phyloP scores from a whole-genome alignment of 768 basidiomycete species.

The Calvatia gigantea region DNA sequence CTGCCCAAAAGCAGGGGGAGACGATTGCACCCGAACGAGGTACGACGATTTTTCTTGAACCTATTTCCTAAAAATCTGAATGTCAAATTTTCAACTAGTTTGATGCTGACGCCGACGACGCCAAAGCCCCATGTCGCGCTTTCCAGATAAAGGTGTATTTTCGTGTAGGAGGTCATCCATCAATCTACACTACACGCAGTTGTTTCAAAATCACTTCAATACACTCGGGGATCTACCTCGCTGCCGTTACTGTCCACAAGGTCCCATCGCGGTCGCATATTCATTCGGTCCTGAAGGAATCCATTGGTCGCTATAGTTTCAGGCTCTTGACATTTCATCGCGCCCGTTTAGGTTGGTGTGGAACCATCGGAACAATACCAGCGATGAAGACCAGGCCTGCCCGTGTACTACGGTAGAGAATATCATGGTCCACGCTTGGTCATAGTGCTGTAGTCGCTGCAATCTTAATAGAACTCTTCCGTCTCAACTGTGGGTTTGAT shows the following conservation, averaged over 20 bases:
- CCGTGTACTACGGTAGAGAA: not conserved
- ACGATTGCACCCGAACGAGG: not conserved
- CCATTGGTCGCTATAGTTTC: not conserved
- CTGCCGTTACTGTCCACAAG: not conserved
- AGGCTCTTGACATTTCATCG: not conserved
- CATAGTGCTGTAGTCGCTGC: not conserved
- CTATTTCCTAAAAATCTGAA: not conserved
- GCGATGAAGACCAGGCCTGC: not conserved
- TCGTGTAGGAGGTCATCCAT: not conserved
- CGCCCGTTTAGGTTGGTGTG: not conserved
- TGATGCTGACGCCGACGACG: not conserved
- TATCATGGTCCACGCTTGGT: not conserved
- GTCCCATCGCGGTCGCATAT: not conserved
- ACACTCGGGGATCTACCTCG: not conserved
- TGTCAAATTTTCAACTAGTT: not conserved
- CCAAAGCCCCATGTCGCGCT: not conserved
- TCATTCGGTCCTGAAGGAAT: not conserved
- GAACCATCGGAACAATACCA: not conserved
- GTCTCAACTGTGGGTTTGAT: too few species aligned
- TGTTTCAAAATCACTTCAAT: not conserved
- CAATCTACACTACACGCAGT: not conserved
- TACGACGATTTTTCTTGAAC: not conserved
- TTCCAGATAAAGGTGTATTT: not conserved
- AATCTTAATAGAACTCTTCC: not conserved
- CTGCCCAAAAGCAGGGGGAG: slow-evolving; percentile 26